phyloP scores from a whole-genome alignment of 306 rosid species.

The Abrus precatorius region DNA sequence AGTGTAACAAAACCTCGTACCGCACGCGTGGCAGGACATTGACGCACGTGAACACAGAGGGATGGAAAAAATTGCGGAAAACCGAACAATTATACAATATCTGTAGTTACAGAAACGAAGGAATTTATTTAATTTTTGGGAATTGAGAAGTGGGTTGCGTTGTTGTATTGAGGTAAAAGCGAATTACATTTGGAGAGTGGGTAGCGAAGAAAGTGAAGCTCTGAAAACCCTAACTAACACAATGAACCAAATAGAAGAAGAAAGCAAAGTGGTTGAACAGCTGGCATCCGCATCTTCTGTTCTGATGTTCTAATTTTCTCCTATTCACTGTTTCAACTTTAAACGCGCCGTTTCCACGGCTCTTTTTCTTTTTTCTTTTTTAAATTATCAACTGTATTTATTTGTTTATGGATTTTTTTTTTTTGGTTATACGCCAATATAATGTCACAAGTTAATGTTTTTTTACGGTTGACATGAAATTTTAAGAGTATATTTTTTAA shows the following conservation, averaged over 20 bases:
- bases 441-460: not conserved
- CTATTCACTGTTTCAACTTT: slow-evolving; percentile 20
- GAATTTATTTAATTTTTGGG: not conserved
- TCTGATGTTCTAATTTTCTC: slow-evolving; percentile 4
- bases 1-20: slow-evolving; percentile 8
- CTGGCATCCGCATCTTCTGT: slow-evolving; percentile 43
- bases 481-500: too few relatives aligned
- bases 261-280: slow-evolving; percentile 48
- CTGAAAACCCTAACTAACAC: slow-evolving; percentile 41
- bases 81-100: too few relatives aligned
- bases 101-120: not conserved
- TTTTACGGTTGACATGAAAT: too few relatives aligned
- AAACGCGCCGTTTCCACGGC: slow-evolving; percentile 42
- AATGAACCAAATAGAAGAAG: not conserved
- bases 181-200: not conserved
- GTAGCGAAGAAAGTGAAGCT: not conserved
- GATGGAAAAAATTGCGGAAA: too few relatives aligned
- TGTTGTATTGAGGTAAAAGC: not conserved
- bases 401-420: not conserved
- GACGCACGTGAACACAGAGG: not conserved
- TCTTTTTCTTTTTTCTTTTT: not conserved
- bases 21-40: not conserved
- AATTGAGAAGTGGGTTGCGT: not conserved
- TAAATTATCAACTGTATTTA: not conserved
- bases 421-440: too few relatives aligned